Percentiles rank a stretch among this genome's conserved stretches.
Evolutionary conservation across 176 grass and related monocot genomes (phyloP).

Genomic region (Zea mays): Zm-B73-REFERENCE-NAM-5.0 NC_050096.1:93614001-93614500

Average conservation of each 20-base stretch:
- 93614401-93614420: constrained; percentile 28
- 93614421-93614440: constrained; percentile 40
- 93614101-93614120: neutral
- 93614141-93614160: neutral
- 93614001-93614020: constrained; percentile 49
- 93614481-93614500: constrained; percentile 12
- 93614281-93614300: neutral
- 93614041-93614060: constrained; percentile 21
- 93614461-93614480: constrained; percentile 21
- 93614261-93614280: too few species aligned
- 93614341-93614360: constrained; percentile 69
- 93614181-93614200: too few species aligned
- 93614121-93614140: neutral
- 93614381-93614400: neutral
- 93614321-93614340: constrained; percentile 71
- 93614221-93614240: too few species aligned
- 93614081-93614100: constrained; percentile 20
- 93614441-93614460: neutral
- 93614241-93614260: too few species aligned
- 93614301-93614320: constrained; percentile 51
- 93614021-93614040: constrained; percentile 53
- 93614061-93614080: neutral
- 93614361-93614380: constrained; percentile 6
- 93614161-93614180: too few species aligned
- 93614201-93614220: too few species aligned